Evolutionary conservation across 2,329 filamentous ascomycete species (phyloP), one percentile per base, ranked within the genome.

Genomic region (Fusarium robinianum): DNA sequence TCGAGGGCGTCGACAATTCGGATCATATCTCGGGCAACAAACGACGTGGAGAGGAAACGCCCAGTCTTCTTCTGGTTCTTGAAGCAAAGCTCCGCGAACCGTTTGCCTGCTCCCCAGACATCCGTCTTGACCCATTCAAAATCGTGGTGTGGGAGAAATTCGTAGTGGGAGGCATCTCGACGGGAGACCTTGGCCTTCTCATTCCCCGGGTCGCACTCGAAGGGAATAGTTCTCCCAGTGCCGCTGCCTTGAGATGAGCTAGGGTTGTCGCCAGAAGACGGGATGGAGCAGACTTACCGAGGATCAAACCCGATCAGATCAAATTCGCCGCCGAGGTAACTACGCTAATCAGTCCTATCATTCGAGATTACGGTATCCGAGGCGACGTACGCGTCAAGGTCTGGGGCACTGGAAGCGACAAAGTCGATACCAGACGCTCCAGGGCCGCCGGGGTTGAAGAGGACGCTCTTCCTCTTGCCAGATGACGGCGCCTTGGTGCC

Each of bases 381-480:
- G n/a, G n/a, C n/a, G n/a, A 41, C 48, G 16, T 46, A 43, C 43
- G 51, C 23, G 24, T 32, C 34, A 22, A 41, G 21, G 3, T 15
- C 12, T 2, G 26, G 14, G 3, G 37, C 45, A 19, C 11, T 6
- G 6, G 2, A 11, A 4, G 35, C 16, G 3, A 52, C 6, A 3
- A 7, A 5, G 5, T 58, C 52, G 3, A 57, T 21, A 2, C 51
- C 51, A 3, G 46, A 46, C 2, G 17, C 25, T 1, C 67, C 68
- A 1, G 69, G 69, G 0, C 69, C 69, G 6, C 69, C 69, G 15
- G 68, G 69, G 49, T 73, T 71, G 36, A 68, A 58, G 3, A 72
- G 46, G 24, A 74, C 67, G 29, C 63, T n/a, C n/a, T n/a, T 71
- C 3, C 70, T 69, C 18, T 64, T 64, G 2, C 55, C 58, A 0